Conservation (phyloP, 345 rosid genomes). For the Rhodamnia rubescens region DNA sequence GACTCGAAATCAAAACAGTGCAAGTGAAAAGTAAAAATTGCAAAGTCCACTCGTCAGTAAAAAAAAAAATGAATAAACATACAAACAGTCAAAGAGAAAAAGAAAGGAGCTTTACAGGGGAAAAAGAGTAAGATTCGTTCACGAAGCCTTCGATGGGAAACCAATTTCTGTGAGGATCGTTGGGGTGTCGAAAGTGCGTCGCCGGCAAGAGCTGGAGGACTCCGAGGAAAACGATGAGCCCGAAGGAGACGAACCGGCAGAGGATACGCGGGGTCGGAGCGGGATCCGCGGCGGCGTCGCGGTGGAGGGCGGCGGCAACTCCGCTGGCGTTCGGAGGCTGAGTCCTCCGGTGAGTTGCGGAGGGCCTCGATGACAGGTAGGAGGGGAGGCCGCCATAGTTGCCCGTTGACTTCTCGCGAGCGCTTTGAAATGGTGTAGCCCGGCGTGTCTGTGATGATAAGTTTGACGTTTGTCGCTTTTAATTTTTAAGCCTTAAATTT, state of each 20-base stretch:
- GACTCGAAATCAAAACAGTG: background rate
- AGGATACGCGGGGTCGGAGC: slow-evolving; percentile 10
- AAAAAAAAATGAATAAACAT: background rate
- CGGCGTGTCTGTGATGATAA: background rate
- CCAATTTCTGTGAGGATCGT: slow-evolving; percentile 27
- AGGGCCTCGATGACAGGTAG: background rate
- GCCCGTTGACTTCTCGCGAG: background rate
- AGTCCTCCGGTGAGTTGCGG: background rate
- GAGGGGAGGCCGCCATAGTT: background rate
- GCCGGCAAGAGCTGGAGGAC: slow-evolving; percentile 29
- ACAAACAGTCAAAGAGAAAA: background rate
- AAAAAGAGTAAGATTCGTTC: background rate
- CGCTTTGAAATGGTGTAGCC: background rate
- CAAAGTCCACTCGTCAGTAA: background rate
- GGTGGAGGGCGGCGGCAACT: background rate
- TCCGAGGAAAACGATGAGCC: slow-evolving; percentile 9
- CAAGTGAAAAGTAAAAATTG: background rate
- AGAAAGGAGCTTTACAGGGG: background rate
- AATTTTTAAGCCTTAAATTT: too few relatives aligned
- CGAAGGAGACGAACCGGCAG: slow-evolving; percentile 13
- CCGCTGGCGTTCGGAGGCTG: background rate
- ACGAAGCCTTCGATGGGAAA: background rate
- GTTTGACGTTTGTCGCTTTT: background rate
- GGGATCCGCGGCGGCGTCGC: background rate
- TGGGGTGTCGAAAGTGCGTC: slow-evolving; percentile 29